phyloP scores from a whole-genome alignment of 2,329 filamentous ascomycete species.

The Fusarium albidum region DNA sequence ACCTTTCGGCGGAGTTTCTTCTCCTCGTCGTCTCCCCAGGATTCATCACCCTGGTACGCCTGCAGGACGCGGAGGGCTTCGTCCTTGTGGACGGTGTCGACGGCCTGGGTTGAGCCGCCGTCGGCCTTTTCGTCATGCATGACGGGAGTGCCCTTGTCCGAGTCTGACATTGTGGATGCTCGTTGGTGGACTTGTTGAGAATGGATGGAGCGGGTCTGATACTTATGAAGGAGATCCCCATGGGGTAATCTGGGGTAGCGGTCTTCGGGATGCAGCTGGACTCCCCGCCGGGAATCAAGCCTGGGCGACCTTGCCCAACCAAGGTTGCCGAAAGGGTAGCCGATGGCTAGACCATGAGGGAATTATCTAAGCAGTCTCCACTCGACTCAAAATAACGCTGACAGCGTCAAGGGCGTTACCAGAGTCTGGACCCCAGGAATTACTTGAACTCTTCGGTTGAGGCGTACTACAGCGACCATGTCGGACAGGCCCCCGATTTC shows the following conservation, averaged over 20 bases:
- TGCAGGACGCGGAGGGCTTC: constrained; percentile 50
- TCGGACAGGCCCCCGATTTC: constrained; percentile 2
- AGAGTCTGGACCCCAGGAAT: no score
- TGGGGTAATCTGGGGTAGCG: constrained; percentile 16
- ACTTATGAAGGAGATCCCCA: constrained; percentile 24
- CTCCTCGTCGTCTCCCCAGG: constrained; percentile 54
- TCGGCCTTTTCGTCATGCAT: constrained; percentile 14
- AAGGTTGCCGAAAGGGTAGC: constrained; percentile 17
- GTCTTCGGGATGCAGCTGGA: no score
- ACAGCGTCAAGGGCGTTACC: no score
- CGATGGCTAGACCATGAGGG: constrained; percentile 8
- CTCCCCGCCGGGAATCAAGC: not conserved
- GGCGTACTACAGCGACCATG: no score
- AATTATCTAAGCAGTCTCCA: no score
- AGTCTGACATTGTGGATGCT: constrained; percentile 25
- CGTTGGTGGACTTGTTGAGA: not conserved
- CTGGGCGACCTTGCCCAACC: constrained; percentile 14
- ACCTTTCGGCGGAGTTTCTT: constrained; percentile 47
- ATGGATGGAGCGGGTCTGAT: constrained; percentile 9
- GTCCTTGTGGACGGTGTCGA: constrained; percentile 34
- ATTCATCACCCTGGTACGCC: constrained; percentile 50
- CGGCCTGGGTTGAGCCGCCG: not conserved
- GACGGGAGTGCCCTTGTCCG: constrained; percentile 27
- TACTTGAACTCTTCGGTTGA: no score
- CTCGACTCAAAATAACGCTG: no score